A percentile compares a stretch with the other conserved stretches of the same genome.
Evolutionary conservation across 768 basidiomycete species (phyloP).

Genomic region (Fistulinella prunicolor): DNA sequence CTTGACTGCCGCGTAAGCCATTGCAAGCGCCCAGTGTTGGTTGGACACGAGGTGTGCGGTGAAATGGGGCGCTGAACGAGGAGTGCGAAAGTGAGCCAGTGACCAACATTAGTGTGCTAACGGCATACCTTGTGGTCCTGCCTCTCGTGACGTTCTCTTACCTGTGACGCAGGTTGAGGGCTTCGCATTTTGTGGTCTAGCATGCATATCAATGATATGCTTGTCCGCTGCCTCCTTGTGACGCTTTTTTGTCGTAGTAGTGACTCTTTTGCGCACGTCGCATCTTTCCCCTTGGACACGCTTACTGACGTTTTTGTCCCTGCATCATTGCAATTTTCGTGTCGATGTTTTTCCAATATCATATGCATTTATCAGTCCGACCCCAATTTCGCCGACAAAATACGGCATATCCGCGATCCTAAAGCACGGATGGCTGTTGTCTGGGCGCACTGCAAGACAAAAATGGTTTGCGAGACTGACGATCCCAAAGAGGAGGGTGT

Average conservation of each 20-base stretch:
- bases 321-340: conserved; percentile 43
- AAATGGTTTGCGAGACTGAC: conserved; percentile 86
- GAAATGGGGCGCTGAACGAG: conserved; percentile 99
- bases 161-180: conserved; percentile 64
- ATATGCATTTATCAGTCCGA: conserved; percentile 59
- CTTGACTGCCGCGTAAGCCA: conserved; percentile 85
- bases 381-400: conserved; percentile 79
- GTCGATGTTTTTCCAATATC: conserved; percentile 21
- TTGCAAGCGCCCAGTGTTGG: conserved; percentile 68
- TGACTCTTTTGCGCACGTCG: conserved; percentile 25
- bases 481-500: conserved; percentile 84
- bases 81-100: conserved; percentile 64
- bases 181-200: conserved; percentile 50
- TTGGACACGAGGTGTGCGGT: conserved; percentile 89
- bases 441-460: conserved; percentile 84
- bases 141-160: conserved; percentile 41
- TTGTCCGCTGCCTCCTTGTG: conserved; percentile 57
- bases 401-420: conserved; percentile 81
- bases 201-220: conserved; percentile 55
- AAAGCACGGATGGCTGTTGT: conserved; percentile 85
- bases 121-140: conserved; percentile 20
- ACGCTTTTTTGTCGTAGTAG: conserved; percentile 37
- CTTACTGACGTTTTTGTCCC: conserved; percentile 61
- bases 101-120: conserved; percentile 19
- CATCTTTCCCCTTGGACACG: conserved; percentile 30